Conservation (phyloP, 2,329 filamentous ascomycete genomes). For the Keithomyces neogunnii region DNA sequence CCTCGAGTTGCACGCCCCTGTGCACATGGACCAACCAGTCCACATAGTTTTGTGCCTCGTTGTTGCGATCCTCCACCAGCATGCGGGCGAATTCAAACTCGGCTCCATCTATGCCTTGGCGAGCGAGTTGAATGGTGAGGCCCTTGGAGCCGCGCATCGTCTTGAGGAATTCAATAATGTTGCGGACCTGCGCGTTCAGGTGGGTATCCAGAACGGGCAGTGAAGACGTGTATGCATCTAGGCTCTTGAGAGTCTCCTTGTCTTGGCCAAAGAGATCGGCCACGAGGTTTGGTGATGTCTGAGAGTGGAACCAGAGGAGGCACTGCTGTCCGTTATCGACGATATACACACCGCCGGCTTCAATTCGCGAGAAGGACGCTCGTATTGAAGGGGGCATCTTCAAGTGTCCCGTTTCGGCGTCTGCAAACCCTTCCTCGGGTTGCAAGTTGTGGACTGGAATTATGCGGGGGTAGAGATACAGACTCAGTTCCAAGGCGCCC, state of each 20-base stretch:
- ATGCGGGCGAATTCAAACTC: constrained; percentile 94
- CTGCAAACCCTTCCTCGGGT: constrained; percentile 84
- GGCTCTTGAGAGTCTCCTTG: constrained; percentile 56
- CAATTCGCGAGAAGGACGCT: constrained; percentile 77
- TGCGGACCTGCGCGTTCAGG: constrained; percentile 88
- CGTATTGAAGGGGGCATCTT: constrained; percentile 74
- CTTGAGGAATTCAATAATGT: constrained; percentile 81
- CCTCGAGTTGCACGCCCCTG: constrained; percentile 84
- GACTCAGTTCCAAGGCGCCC: constrained; percentile 73
- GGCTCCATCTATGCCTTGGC: constrained; percentile 87
- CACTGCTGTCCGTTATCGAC: constrained; percentile 93
- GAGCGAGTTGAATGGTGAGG: constrained; percentile 78
- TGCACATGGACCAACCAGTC: constrained; percentile 98
- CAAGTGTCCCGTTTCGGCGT: constrained; percentile 74
- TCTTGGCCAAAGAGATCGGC: constrained; percentile 82
- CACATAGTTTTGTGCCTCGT: constrained; percentile 95
- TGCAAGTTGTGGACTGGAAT: constrained; percentile 85
- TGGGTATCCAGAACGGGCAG: constrained; percentile 84
- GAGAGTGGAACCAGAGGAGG: constrained; percentile 84
- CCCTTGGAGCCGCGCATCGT: constrained; percentile 78
- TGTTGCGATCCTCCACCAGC: constrained; percentile 90
- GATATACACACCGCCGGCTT: constrained; percentile 88
- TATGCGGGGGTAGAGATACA: constrained; percentile 94
- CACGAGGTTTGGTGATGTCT: constrained; percentile 86
- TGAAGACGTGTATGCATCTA: constrained; percentile 74